Evolutionary conservation across 1,284 basidiomycete species (phyloP), one percentile per base, ranked within the genome.

Genomic region (Pseudozyma hubeiensis): DNA sequence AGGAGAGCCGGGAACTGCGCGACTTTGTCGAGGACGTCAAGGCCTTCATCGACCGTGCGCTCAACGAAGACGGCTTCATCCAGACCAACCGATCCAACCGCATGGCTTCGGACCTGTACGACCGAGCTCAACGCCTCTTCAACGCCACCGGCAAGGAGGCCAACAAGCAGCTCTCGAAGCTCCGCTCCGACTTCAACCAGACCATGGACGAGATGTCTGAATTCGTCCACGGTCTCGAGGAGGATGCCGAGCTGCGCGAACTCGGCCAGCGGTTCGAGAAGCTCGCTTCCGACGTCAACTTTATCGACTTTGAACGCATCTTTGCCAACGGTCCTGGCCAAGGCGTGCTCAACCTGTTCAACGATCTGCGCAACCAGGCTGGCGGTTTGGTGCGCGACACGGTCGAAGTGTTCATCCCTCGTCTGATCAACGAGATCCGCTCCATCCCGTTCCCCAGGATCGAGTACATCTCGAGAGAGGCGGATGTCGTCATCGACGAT

Each of bases 381-480:
- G 71, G 81, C 39, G 85, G 85, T 13, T 71, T 86, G 39, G 85
- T 86, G 65, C 71, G 86, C 50, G 86, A 87, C 63, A 64, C 86
- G 47, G 77, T 85, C 53, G 85, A 86, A 58, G 86, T 87, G 39
- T 79, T 85, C 52, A 65, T 87, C 3, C 87, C 87, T 29, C 74
- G 87, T 10, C 50, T 86, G 14, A 81, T 87, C 65, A 80, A 81
- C 46, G 80, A 86, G 47, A 81, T 87, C 76, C 82, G 86, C 79
- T 82, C 85, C 74, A 85, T 87, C 43, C 86, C 87, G 4, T 78
- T 86, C 11, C 87, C 87, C 0, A 73, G 86, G 29, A 81, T 86
- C 78, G 86, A 87, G 71, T 87, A 83, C 79, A 83, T 85, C 65
- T 85, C 84, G 13, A 80, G 82, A 47, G 85, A 86, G 71, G 81